These are phyloP conservation scores for Paraphaeosphaeria sporulosa DNA, from an alignment of 2,329 filamentous ascomycete species.

Conservation along the genomic window DNA sequence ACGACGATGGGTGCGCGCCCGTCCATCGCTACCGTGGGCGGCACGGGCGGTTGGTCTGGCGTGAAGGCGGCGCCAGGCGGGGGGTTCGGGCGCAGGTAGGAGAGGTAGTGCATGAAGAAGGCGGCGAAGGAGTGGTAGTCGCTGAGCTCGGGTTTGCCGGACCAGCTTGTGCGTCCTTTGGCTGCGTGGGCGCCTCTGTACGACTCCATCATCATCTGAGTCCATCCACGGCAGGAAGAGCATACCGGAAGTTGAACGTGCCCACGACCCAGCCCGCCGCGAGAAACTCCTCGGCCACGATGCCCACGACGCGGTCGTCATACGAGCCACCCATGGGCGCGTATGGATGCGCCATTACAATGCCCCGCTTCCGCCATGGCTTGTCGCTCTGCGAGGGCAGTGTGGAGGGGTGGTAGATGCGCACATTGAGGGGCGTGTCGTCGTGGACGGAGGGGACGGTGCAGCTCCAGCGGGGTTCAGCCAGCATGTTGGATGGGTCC, in stretches of 20 bases:
- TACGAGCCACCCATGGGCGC: constrained; percentile 84
- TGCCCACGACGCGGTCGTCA: constrained; percentile 81
- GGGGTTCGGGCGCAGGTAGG: constrained; percentile 56
- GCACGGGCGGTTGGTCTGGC: constrained; percentile 25
- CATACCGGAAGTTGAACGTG: constrained; percentile 91
- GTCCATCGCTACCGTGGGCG: background rate
- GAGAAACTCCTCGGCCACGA: constrained; percentile 70
- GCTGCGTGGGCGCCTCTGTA: constrained; percentile 69
- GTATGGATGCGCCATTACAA: constrained; percentile 88
- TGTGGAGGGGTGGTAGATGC: constrained; percentile 71
- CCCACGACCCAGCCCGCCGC: constrained; percentile 75
- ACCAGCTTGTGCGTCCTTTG: constrained; percentile 83
- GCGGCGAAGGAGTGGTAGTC: constrained; percentile 87
- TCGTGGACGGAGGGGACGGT: constrained; percentile 87
- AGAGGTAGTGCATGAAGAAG: constrained; percentile 78
- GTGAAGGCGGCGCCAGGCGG: constrained; percentile 22
- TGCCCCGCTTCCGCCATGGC: constrained; percentile 56
- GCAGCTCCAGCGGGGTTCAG: constrained; percentile 63
- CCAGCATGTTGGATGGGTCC: constrained; percentile 31
- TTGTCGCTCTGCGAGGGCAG: constrained; percentile 15
- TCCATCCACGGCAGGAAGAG: background rate
- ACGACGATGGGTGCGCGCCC: constrained; percentile 54
- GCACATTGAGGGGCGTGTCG: constrained; percentile 76
- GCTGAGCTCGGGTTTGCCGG: constrained; percentile 76
- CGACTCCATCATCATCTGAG: background rate